phyloP scores from a whole-genome alignment of 768 basidiomycete genomes.

The Termitomyces eurrhizus region DNA sequence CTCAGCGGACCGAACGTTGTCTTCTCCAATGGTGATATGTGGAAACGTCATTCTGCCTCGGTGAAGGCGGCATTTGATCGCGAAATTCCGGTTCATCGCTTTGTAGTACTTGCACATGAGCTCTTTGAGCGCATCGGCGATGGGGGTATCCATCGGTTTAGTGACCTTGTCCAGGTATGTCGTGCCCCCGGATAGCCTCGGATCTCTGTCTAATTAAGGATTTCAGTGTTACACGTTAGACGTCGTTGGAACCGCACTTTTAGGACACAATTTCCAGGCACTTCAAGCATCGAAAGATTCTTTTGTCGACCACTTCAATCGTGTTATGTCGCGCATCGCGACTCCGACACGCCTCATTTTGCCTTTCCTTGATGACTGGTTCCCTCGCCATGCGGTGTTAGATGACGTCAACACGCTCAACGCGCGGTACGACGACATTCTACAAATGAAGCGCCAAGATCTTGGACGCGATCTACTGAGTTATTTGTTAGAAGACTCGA shows the following conservation, averaged over 20 bases:
- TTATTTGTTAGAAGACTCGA: constrained; percentile 30
- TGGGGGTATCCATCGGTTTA: constrained; percentile 25
- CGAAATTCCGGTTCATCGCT: constrained; percentile 30
- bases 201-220: background rate
- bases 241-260: constrained; percentile 31
- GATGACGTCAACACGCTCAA: constrained; percentile 27
- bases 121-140: constrained; percentile 28
- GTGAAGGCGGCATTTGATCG: constrained; percentile 30
- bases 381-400: constrained; percentile 27
- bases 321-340: constrained; percentile 31
- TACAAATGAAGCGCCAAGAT: constrained; percentile 26
- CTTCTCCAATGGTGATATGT: constrained; percentile 33
- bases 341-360: constrained; percentile 29
- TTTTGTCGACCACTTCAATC: constrained; percentile 33
- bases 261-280: constrained; percentile 35
- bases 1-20: constrained; percentile 32
- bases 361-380: constrained; percentile 25
- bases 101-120: constrained; percentile 26
- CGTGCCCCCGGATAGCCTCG: background rate
- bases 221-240: constrained; percentile 30
- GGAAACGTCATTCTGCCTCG: constrained; percentile 32
- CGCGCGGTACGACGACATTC: constrained; percentile 21
- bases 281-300: constrained; percentile 26
- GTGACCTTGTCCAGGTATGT: constrained; percentile 22
- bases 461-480: constrained; percentile 31